Evolutionary conservation across 306 rosid species (phyloP).

Genomic region (Clitoria ternatea): DNA sequence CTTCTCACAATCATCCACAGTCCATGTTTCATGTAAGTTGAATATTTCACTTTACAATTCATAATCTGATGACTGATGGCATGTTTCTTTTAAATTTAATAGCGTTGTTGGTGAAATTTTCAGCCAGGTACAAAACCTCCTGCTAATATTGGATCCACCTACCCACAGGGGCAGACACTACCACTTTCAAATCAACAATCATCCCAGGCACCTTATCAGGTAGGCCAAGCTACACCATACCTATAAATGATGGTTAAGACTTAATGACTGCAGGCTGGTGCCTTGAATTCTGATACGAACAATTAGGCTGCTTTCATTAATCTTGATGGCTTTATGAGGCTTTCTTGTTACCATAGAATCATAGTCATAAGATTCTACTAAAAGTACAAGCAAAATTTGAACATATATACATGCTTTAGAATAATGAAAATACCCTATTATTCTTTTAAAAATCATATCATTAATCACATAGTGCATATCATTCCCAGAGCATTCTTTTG

Average conservation of each 20-base stretch:
- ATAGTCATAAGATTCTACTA: too few relatives aligned
- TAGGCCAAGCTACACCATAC: slow-evolving; percentile 27
- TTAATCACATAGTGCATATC: too few relatives aligned
- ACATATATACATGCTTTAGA: too few relatives aligned
- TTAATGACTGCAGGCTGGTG: background rate
- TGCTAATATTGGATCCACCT: slow-evolving; percentile 55
- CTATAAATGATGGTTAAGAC: slow-evolving; percentile 7
- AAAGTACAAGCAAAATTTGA: too few relatives aligned
- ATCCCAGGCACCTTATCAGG: slow-evolving; percentile 78
- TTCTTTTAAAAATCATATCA: too few relatives aligned
- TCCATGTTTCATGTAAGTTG: slow-evolving; percentile 84
- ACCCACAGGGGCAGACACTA: slow-evolving; percentile 61
- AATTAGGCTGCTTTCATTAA: slow-evolving; percentile 1
- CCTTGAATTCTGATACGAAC: background rate
- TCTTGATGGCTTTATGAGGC: slow-evolving; percentile 9
- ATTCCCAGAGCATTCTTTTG: too few relatives aligned
- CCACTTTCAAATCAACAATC: slow-evolving; percentile 63
- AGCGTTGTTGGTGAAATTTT: slow-evolving; percentile 29
- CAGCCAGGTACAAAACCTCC: slow-evolving; percentile 78
- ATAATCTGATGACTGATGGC: background rate
- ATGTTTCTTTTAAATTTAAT: slow-evolving; percentile 4
- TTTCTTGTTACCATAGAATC: slow-evolving; percentile 4
- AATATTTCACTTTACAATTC: slow-evolving; percentile 24
- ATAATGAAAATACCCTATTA: too few relatives aligned
- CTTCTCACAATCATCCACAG: slow-evolving; percentile 69